These are phyloP conservation scores for Hypholoma fasciculare DNA, from an alignment of 768 basidiomycete genomes.

Conservation along the genomic window DNA sequence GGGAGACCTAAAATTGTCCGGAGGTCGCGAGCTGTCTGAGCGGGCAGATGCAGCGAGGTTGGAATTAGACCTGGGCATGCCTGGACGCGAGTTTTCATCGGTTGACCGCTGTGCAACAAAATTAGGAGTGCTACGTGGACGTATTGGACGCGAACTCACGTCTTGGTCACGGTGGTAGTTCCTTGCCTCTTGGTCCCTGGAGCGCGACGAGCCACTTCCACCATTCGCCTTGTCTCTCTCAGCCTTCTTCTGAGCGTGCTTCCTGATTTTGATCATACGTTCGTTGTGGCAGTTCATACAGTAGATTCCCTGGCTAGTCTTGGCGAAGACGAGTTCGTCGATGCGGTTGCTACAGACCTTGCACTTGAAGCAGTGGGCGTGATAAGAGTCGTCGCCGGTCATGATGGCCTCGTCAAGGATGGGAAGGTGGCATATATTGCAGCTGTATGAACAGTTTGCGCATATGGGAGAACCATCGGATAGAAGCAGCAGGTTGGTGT, in stretches of 20 bases:
- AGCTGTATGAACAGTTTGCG: constrained; percentile 90
- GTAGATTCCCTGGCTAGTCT: constrained; percentile 97
- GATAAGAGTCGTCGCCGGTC: constrained; percentile 98
- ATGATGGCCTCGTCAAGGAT: constrained; percentile 99
- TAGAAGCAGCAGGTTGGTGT: constrained; percentile 94
- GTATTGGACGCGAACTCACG: constrained; percentile 33
- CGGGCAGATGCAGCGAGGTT: constrained; percentile 11
- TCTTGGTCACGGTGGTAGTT: constrained; percentile 37
- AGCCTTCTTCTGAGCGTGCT: constrained; percentile 87
- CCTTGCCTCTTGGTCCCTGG: constrained; percentile 40
- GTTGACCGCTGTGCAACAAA: constrained; percentile 4
- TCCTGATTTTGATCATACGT: constrained; percentile 89
- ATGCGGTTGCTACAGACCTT: constrained; percentile 92
- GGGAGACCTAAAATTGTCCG: constrained; percentile 23
- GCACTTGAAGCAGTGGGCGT: constrained; percentile 98
- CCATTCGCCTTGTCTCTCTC: constrained; percentile 56
- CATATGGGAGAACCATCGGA: constrained; percentile 98
- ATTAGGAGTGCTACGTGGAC: neutral
- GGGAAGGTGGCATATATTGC: constrained; percentile 90
- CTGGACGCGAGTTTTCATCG: constrained; percentile 11
- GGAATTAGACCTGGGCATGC: constrained; percentile 7
- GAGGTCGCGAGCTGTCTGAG: constrained; percentile 21
- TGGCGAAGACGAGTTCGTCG: constrained; percentile 97
- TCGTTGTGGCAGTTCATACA: constrained; percentile 99
- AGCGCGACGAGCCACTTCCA: constrained; percentile 40